Conservation (phyloP, 768 basidiomycete genomes). For the Xerocomellus chrysenteron region DNA sequence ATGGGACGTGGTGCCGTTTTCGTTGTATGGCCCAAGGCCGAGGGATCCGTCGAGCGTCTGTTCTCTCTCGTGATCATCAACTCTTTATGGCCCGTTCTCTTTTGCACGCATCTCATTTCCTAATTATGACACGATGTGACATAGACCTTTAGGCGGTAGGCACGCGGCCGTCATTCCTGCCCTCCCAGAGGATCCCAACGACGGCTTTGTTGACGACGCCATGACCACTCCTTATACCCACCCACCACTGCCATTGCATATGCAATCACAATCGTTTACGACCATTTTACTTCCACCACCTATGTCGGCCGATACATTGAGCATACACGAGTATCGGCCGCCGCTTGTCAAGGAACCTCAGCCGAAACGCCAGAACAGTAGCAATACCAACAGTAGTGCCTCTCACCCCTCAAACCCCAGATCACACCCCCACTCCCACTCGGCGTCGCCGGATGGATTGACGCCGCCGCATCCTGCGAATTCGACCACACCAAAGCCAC, state of each 20-base stretch:
- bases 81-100: slow-evolving; percentile 19
- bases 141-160: slow-evolving; percentile 73
- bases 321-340: slow-evolving; percentile 34
- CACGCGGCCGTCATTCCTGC: slow-evolving; percentile 83
- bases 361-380: slow-evolving; percentile 18
- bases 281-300: slow-evolving; percentile 35
- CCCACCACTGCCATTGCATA: slow-evolving; percentile 20
- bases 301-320: slow-evolving; percentile 25
- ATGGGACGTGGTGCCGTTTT: slow-evolving; percentile 9
- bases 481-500: background rate
- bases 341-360: slow-evolving; percentile 22
- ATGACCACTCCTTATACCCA: slow-evolving; percentile 16
- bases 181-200: slow-evolving; percentile 59
- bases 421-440: slow-evolving; percentile 14
- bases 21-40: slow-evolving; percentile 10
- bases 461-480: slow-evolving; percentile 22
- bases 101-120: slow-evolving; percentile 27
- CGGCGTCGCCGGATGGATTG: slow-evolving; percentile 24
- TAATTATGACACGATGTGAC: slow-evolving; percentile 33
- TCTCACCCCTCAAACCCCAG: slow-evolving; percentile 13
- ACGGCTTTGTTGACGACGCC: slow-evolving; percentile 25
- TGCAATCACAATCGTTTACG: slow-evolving; percentile 26
- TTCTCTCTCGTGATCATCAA: slow-evolving; percentile 12
- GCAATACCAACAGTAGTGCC: background rate
- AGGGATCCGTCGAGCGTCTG: background rate